These are phyloP conservation scores for Phytophthora megakarya DNA, from an alignment of 352 stramenopile species.

Conservation along the genomic window DNA sequence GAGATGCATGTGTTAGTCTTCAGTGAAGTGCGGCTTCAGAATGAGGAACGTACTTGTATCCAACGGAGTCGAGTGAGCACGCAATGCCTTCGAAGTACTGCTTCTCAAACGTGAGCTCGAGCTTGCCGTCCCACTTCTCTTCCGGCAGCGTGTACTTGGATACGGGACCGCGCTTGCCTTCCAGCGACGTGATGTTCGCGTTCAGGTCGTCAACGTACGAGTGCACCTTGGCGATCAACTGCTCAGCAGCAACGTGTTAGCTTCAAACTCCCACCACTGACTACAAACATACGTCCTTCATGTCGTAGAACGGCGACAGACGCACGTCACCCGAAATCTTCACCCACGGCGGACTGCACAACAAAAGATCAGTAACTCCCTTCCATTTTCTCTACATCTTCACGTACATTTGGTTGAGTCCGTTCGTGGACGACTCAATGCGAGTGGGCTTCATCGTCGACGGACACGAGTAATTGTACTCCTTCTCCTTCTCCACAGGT, in stretches of 20 bases:
- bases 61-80: conserved; percentile 87
- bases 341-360: conserved; percentile 78
- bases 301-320: conserved; percentile 92
- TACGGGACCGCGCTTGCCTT: conserved; percentile 76
- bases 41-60: conserved; percentile 54
- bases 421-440: conserved; percentile 69
- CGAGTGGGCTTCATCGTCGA: conserved; percentile 84
- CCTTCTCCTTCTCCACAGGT: conserved; percentile 67
- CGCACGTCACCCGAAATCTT: conserved; percentile 91
- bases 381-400: background rate
- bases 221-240: background rate
- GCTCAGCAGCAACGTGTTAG: background rate
- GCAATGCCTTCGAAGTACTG: conserved; percentile 89
- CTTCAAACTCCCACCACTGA: background rate
- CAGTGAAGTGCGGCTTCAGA: background rate
- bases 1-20: background rate
- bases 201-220: background rate
- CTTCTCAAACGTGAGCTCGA: conserved; percentile 86
- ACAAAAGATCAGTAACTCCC: background rate
- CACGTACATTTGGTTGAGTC: conserved; percentile 75
- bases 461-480: conserved; percentile 90
- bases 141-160: conserved; percentile 90
- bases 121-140: conserved; percentile 77
- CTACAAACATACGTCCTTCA: conserved; percentile 67
- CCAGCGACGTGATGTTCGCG: conserved; percentile 65